A percentile compares a stretch with the other conserved stretches of the same genome.
phyloP scores from a whole-genome alignment of 2,329 filamentous ascomycete genomes.

The Cryoendolithus antarcticus region DNA sequence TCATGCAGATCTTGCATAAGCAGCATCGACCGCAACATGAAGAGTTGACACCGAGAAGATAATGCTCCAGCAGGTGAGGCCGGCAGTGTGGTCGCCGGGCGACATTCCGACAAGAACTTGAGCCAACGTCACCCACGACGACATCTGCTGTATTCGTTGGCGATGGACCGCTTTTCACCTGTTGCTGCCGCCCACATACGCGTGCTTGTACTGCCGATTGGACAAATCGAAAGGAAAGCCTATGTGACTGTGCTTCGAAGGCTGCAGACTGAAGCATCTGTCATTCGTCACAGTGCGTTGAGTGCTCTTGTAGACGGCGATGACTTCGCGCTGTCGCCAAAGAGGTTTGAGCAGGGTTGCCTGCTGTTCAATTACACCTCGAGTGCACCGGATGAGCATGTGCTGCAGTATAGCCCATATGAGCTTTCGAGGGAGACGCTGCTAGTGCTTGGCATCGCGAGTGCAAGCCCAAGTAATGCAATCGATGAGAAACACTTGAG shows the following conservation, averaged over 20 bases:
- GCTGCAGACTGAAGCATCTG: slow-evolving; percentile 65
- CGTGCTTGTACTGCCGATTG: slow-evolving; percentile 74
- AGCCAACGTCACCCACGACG: too few species aligned
- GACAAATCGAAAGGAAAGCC: slow-evolving; percentile 68
- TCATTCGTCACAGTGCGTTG: slow-evolving; percentile 31
- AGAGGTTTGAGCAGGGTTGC: slow-evolving; percentile 73
- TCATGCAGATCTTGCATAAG: too few species aligned
- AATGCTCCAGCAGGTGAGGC: too few species aligned
- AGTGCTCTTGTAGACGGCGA: slow-evolving; percentile 4
- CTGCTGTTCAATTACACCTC: slow-evolving; percentile 83
- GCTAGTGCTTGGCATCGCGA: slow-evolving; percentile 71
- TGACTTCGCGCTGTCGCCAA: slow-evolving; percentile 50
- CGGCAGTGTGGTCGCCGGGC: too few species aligned
- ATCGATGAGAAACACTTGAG: slow-evolving; percentile 35
- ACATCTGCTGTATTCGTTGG: too few species aligned
- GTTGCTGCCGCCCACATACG: slow-evolving; percentile 84
- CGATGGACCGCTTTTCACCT: slow-evolving; percentile 68
- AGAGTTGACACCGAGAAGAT: too few species aligned
- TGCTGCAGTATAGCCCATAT: slow-evolving; percentile 72
- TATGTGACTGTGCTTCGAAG: slow-evolving; percentile 70
- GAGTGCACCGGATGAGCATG: slow-evolving; percentile 64
- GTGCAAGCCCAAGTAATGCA: slow-evolving; percentile 49
- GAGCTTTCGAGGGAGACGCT: slow-evolving; percentile 80
- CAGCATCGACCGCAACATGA: too few species aligned
- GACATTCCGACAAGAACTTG: too few species aligned